These are phyloP conservation scores for Cucurbita pepo DNA, from an alignment of 306 rosid species.

Conservation along the genomic window DNA sequence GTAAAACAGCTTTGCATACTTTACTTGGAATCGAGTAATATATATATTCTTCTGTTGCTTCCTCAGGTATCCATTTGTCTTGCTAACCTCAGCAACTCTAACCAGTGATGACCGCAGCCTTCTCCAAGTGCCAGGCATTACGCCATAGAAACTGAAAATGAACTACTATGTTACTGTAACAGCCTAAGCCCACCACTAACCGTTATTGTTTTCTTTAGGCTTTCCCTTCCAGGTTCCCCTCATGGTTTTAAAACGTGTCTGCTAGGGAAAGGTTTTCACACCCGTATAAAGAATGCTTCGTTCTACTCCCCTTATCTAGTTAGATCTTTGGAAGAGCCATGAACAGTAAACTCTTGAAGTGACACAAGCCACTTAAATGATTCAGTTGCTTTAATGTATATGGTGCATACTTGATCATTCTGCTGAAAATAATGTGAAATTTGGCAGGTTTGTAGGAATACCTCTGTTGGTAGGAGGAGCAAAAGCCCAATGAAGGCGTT, in stretches of 20 bases:
- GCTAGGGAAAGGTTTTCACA: no score
- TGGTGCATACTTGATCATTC: not conserved
- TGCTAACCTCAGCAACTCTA: slow-evolving; percentile 1
- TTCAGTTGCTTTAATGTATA: not conserved
- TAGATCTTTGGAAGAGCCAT: not conserved
- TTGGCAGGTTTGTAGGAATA: not conserved
- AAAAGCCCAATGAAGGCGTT: not conserved
- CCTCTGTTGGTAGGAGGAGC: not conserved
- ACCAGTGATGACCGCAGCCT: not conserved
- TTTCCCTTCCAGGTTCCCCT: no score
- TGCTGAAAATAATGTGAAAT: not conserved
- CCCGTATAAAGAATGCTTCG: no score
- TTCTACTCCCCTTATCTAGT: not conserved
- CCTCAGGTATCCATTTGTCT: slow-evolving; percentile 7
- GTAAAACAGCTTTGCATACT: slow-evolving; percentile 2
- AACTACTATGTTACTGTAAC: not conserved
- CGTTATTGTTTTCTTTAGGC: no score
- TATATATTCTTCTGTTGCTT: no score
- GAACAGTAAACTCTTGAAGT: not conserved
- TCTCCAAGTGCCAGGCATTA: slow-evolving; percentile 15
- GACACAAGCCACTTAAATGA: not conserved
- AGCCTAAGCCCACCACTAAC: no score
- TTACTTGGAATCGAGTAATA: not conserved
- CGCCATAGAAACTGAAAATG: slow-evolving; percentile 13
- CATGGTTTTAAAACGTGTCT: no score